A percentile compares a stretch with the other conserved stretches of the same genome.
These are phyloP conservation scores for Chalara sp. DNA, from an alignment of 2,329 filamentous ascomycete species.

Conservation along the genomic window DNA sequence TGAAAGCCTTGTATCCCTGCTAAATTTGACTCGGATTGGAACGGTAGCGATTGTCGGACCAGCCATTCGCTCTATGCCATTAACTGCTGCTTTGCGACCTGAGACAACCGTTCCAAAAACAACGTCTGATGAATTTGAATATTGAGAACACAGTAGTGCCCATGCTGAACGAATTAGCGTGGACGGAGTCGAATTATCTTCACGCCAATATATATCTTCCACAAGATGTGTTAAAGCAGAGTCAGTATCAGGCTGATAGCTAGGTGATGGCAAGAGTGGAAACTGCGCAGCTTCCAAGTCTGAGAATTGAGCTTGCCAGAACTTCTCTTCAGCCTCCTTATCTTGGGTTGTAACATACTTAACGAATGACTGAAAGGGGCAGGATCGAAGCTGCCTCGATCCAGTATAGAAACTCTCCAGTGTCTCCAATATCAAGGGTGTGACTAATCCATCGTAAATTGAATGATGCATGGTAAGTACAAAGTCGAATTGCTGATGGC, in stretches of 20 bases:
- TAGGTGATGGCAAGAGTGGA: background rate
- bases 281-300: background rate
- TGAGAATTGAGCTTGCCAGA: background rate
- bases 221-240: background rate
- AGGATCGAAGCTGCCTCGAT: background rate
- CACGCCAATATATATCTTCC: background rate
- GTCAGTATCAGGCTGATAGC: background rate
- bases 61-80: slow-evolving; percentile 21
- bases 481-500: background rate
- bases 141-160: slow-evolving; percentile 18
- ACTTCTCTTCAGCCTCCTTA: background rate
- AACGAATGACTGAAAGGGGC: background rate
- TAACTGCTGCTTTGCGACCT: slow-evolving; percentile 28
- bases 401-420: background rate
- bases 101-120: slow-evolving; percentile 29
- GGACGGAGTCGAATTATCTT: background rate
- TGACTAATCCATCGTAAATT: background rate
- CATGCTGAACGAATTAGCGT: background rate
- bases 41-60: slow-evolving; percentile 21
- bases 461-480: background rate
- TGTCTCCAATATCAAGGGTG: too few species aligned
- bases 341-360: background rate
- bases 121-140: slow-evolving; percentile 25
- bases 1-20: background rate
- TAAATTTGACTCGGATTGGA: background rate